These are phyloP conservation scores for Colletotrichum horii DNA, from an alignment of 2,329 filamentous ascomycete genomes.

Conservation along the genomic window DNA sequence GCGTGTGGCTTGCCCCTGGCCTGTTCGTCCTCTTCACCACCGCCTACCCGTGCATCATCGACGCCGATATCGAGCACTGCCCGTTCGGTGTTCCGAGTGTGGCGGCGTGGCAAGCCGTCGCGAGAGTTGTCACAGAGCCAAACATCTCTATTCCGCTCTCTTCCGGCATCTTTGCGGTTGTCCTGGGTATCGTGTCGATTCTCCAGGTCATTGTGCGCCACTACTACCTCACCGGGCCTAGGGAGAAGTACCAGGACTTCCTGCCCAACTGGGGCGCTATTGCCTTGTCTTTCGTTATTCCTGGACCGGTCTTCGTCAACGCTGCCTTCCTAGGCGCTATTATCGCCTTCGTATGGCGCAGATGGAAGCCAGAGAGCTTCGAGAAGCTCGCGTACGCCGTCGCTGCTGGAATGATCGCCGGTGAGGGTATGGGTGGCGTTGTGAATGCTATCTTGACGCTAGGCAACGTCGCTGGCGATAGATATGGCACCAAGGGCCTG, in stretches of 20 bases:
- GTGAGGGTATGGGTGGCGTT: constrained; percentile 69
- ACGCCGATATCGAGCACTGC: constrained; percentile 49
- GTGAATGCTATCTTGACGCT: constrained; percentile 39
- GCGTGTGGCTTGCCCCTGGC: constrained; percentile 64
- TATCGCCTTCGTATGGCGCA: constrained; percentile 58
- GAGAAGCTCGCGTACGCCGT: constrained; percentile 65
- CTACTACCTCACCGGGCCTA: constrained; percentile 56
- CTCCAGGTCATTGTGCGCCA: constrained; percentile 58
- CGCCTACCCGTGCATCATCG: constrained; percentile 67
- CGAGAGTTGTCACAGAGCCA: constrained; percentile 63
- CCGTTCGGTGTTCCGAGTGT: constrained; percentile 63
- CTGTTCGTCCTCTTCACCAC: constrained; percentile 66
- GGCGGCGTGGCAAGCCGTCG: constrained; percentile 65
- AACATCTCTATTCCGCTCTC: constrained; percentile 58
- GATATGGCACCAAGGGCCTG: constrained; percentile 31
- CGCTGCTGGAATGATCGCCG: constrained; percentile 65
- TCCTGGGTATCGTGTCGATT: constrained; percentile 57
- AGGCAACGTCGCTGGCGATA: constrained; percentile 34
- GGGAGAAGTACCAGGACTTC: constrained; percentile 59
- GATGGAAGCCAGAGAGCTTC: constrained; percentile 55
- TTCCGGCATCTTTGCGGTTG: constrained; percentile 62
- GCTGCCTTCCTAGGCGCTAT: constrained; percentile 64
- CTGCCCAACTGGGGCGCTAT: constrained; percentile 69
- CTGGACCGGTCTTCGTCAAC: constrained; percentile 60
- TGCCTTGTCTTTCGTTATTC: constrained; percentile 62